phyloP scores from a whole-genome alignment of 345 rosid species.

The Gossypium australe region DNA sequence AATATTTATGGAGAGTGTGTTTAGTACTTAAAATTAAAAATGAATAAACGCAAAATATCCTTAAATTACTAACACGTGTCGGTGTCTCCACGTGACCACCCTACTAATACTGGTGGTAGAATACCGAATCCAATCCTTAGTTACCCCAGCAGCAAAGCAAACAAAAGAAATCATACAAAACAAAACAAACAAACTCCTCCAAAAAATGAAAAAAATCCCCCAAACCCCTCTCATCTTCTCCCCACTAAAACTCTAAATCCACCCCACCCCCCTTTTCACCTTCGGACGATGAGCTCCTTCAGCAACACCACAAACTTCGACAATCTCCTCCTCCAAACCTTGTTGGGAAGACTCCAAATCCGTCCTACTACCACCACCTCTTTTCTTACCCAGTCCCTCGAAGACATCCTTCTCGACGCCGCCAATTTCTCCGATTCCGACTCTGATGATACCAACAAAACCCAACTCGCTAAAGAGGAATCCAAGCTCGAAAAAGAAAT shows the following conservation, averaged over 20 bases:
- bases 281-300: slow-evolving; percentile 51
- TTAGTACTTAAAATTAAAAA: no score
- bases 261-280: no score
- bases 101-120: background rate
- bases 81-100: background rate
- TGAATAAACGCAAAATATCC: no score
- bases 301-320: slow-evolving; percentile 53
- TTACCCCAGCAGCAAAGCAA: background rate
- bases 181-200: background rate
- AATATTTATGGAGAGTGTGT: no score
- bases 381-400: slow-evolving; percentile 65
- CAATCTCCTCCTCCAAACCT: slow-evolving; percentile 66
- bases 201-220: background rate
- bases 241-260: slow-evolving; percentile 17
- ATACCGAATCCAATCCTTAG: background rate
- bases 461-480: slow-evolving; percentile 71
- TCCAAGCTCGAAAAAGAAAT: slow-evolving; percentile 79
- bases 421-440: slow-evolving; percentile 36
- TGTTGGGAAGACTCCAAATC: slow-evolving; percentile 82
- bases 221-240: background rate
- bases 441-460: slow-evolving; percentile 34
- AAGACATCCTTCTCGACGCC: slow-evolving; percentile 66
- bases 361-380: slow-evolving; percentile 41
- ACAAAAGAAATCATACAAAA: no score
- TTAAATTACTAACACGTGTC: no score